These are phyloP conservation scores for Geranium brycei DNA, from an alignment of 345 rosid genomes.

Conservation along the genomic window DNA sequence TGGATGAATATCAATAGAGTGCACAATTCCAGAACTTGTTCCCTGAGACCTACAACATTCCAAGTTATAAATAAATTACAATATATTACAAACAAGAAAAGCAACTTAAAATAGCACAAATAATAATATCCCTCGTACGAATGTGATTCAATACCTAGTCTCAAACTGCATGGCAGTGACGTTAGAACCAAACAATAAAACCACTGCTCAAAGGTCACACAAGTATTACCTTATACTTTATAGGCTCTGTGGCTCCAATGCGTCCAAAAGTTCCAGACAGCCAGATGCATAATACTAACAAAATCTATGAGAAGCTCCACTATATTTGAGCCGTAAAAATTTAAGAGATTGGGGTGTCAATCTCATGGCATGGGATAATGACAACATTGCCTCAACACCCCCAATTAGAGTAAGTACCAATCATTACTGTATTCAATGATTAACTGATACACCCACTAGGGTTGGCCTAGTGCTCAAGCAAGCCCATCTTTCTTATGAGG, in stretches of 20 bases:
- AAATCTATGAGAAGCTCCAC: neutral
- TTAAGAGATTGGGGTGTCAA: neutral
- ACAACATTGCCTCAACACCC: too few species aligned
- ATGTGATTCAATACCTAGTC: neutral
- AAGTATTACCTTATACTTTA: neutral
- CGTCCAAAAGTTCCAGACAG: neutral
- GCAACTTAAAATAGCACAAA: neutral
- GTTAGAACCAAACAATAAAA: neutral
- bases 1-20: slow-evolving; percentile 83
- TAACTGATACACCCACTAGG: too few species aligned
- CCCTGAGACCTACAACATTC: slow-evolving; percentile 50
- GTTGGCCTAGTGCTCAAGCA: too few species aligned
- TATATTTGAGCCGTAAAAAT: neutral
- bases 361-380: neutral
- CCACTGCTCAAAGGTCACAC: neutral
- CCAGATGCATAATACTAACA: neutral
- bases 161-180: neutral
- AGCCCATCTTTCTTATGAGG: too few species aligned
- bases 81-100: neutral
- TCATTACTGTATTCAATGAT: too few species aligned
- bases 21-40: slow-evolving; percentile 53
- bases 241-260: neutral
- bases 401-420: too few species aligned
- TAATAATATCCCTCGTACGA: neutral
- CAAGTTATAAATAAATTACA: neutral